Conservation (phyloP, 1,139 yeast species). For the Diutina mesorugosa region DNA sequence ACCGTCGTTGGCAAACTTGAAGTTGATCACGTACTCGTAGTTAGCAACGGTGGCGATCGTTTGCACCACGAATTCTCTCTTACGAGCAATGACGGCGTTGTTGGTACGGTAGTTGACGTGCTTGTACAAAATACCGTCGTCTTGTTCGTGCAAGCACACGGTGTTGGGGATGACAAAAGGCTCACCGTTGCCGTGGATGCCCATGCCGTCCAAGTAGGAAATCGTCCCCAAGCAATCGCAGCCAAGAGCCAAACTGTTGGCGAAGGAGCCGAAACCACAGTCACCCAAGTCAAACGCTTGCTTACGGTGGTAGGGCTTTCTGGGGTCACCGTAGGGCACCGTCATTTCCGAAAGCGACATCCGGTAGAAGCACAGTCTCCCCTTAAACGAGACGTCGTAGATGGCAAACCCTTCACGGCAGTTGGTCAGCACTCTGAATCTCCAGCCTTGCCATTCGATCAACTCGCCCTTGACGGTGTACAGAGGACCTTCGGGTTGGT, state of each 20-base stretch:
- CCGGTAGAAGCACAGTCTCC: constrained; percentile 72
- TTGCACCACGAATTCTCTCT: constrained; percentile 76
- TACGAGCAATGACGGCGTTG: constrained; percentile 66
- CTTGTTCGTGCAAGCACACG: constrained; percentile 86
- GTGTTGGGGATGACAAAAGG: constrained; percentile 59
- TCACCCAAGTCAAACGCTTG: constrained; percentile 91
- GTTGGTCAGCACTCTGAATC: constrained; percentile 61
- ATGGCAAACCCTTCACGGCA: constrained; percentile 79
- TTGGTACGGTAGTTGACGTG: constrained; percentile 77
- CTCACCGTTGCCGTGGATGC: constrained; percentile 50
- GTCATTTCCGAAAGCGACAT: constrained; percentile 79
- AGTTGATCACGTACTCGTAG: constrained; percentile 72
- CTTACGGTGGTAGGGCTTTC: constrained; percentile 84
- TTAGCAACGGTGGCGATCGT: constrained; percentile 85
- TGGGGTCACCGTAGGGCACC: constrained; percentile 85
- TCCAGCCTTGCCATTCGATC: constrained; percentile 86
- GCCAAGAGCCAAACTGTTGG: constrained; percentile 64
- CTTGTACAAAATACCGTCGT: constrained; percentile 67
- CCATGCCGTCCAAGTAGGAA: constrained; percentile 61
- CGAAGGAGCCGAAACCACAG: constrained; percentile 76
- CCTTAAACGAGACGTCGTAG: constrained; percentile 69
- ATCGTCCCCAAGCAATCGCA: constrained; percentile 87
- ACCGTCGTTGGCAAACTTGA: constrained; percentile 75
- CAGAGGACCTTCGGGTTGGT: constrained; percentile 83
- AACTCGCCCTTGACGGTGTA: constrained; percentile 51